Evolutionary conservation across 2,329 filamentous ascomycete species (phyloP).

Genomic region (Monilinia aucupariae): DNA sequence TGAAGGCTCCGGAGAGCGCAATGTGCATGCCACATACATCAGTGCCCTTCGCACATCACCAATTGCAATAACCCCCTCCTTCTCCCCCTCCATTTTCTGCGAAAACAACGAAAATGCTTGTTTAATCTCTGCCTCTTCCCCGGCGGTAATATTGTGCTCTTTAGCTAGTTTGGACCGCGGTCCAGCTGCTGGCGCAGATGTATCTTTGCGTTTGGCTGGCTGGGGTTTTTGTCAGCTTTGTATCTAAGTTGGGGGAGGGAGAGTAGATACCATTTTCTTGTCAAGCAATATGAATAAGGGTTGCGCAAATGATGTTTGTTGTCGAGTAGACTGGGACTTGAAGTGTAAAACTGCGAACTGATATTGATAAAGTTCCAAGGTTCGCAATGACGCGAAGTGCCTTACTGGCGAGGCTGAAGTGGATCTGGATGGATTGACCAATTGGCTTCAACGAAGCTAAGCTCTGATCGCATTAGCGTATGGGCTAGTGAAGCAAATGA

Average conservation of each 20-base stretch:
- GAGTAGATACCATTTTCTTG: not conserved
- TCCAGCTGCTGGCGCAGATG: constrained; percentile 23
- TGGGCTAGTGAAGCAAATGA: not conserved
- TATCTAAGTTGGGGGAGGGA: fast-evolving
- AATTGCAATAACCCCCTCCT: constrained; percentile 48
- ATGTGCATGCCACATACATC: constrained; percentile 46
- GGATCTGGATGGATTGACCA: not conserved
- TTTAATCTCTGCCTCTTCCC: constrained; percentile 83
- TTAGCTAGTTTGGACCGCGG: constrained; percentile 82
- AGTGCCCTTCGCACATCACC: constrained; percentile 60
- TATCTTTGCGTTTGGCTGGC: constrained; percentile 33
- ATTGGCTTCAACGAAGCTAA: not conserved
- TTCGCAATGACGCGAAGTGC: constrained; percentile 3
- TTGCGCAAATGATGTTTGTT: not conserved
- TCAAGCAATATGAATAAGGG: not conserved
- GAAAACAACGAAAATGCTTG: constrained; percentile 85
- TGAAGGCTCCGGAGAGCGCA: not conserved
- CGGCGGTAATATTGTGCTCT: constrained; percentile 77
- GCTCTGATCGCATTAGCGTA: not conserved
- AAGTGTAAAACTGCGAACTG: not conserved
- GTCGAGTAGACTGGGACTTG: not conserved
- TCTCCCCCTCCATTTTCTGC: constrained; percentile 64
- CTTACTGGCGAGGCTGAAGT: constrained; percentile 6
- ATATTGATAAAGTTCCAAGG: constrained; percentile 7
- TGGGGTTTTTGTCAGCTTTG: constrained; percentile 18